Evolutionary conservation across 1,284 basidiomycete genomes (phyloP).

Genomic region (Gomphus bonarii): DNA sequence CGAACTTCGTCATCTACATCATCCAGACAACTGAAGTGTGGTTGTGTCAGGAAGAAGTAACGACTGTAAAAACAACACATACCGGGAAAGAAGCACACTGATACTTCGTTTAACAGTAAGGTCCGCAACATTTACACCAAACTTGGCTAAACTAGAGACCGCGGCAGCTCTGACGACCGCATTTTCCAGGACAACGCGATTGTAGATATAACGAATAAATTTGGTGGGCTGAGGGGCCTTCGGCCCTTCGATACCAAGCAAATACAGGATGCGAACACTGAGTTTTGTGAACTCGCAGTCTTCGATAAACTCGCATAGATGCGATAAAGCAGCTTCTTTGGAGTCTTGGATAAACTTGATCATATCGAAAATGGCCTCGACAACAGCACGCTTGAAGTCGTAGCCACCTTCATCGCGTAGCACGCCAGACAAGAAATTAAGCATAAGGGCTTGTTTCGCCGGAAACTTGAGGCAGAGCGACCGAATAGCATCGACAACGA

Average conservation of each 20-base stretch:
- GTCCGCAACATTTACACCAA: constrained; percentile 85
- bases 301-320: constrained; percentile 99
- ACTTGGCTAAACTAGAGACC: constrained; percentile 91
- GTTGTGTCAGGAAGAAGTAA: constrained; percentile 7
- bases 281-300: constrained; percentile 99
- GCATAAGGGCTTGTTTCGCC: constrained; percentile 90
- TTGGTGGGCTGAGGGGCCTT: constrained; percentile 93
- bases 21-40: constrained; percentile 71
- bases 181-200: constrained; percentile 97
- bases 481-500: constrained; percentile 97
- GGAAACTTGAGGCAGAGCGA: constrained; percentile 99
- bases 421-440: constrained; percentile 89
- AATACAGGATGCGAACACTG: constrained; percentile 90
- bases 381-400: constrained; percentile 98
- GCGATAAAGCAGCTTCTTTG: constrained; percentile 93
- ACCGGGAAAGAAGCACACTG: constrained; percentile 77
- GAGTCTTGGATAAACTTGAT: constrained; percentile 94
- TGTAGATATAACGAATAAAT: constrained; percentile 99
- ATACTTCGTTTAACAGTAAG: constrained; percentile 76
- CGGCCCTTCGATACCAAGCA: constrained; percentile 94
- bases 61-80: constrained; percentile 15
- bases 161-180: constrained; percentile 97
- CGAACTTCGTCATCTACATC: constrained; percentile 99
- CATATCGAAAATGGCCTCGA: constrained; percentile 99
- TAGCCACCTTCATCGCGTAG: constrained; percentile 97